Percentiles rank a stretch among this genome's conserved stretches.
Evolutionary conservation across 2,329 filamentous ascomycete genomes (phyloP).

Genomic region (Cladosporium sphaerospermum): DNA sequence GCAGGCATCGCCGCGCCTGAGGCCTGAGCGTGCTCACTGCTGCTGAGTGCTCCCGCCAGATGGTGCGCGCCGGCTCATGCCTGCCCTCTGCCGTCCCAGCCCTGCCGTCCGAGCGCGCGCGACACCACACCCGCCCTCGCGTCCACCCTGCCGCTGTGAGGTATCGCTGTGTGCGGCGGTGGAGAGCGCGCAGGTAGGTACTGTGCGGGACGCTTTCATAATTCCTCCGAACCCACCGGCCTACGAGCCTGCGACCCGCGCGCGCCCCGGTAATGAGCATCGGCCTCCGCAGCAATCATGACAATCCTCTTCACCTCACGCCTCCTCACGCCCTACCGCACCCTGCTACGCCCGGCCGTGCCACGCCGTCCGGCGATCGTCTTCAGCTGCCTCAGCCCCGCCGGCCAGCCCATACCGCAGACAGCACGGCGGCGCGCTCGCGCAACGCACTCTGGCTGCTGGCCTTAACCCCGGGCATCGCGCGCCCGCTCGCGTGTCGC

Average conservation of each 20-base stretch:
- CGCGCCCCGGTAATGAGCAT: too few species aligned
- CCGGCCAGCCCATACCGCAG: neutral
- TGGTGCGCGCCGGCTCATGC: slow-evolving; percentile 6
- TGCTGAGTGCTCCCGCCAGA: too few species aligned
- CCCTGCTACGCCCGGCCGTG: neutral
- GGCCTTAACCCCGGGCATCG: slow-evolving; percentile 5
- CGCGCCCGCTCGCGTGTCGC: neutral
- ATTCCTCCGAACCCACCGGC: too few species aligned
- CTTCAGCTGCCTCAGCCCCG: slow-evolving; percentile 11
- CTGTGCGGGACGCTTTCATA: too few species aligned
- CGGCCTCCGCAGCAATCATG: too few species aligned
- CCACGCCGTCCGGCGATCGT: slow-evolving; percentile 5
- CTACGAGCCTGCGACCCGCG: too few species aligned
- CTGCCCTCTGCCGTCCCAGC: neutral
- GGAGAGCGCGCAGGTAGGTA: too few species aligned
- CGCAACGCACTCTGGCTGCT: neutral
- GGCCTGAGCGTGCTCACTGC: too few species aligned
- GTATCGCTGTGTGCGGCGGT: neutral
- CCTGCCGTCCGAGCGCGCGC: slow-evolving; percentile 2
- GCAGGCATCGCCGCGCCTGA: neutral
- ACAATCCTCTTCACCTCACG: too few species aligned
- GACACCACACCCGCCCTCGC: too few species aligned
- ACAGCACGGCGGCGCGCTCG: slow-evolving; percentile 1
- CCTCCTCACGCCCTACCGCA: too few species aligned
- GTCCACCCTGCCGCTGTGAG: neutral